Percentiles rank a stretch among this genome's conserved stretches.
These are phyloP conservation scores for Shiraia bambusicola DNA, from an alignment of 2,329 filamentous ascomycete species.

Conservation along the genomic window DNA sequence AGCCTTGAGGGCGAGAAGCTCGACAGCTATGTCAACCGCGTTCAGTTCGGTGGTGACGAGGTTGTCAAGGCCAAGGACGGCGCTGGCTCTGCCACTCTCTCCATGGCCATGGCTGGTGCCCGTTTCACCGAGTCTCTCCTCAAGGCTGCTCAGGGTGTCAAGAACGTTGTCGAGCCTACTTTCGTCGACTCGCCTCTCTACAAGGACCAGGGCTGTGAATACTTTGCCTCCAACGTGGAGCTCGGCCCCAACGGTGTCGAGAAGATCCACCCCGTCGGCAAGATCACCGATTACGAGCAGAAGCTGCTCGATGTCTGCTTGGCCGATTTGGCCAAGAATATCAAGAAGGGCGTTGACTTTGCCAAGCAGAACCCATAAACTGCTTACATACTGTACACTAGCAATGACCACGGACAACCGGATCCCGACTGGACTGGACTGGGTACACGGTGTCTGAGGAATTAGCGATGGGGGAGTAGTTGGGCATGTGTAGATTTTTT, in stretches of 20 bases:
- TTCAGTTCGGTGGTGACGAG: slow-evolving; percentile 99
- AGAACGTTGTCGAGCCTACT: slow-evolving; percentile 91
- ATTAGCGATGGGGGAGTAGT: slow-evolving; percentile 14
- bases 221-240: slow-evolving; percentile 95
- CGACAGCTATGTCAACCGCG: slow-evolving; percentile 81
- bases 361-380: slow-evolving; percentile 58
- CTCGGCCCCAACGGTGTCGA: slow-evolving; percentile 94
- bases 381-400: slow-evolving; percentile 28
- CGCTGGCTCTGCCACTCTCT: slow-evolving; percentile 93
- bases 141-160: slow-evolving; percentile 88
- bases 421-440: slow-evolving; percentile 27
- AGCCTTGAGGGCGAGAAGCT: slow-evolving; percentile 76
- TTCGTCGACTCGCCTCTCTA: slow-evolving; percentile 96
- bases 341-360: slow-evolving; percentile 80
- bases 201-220: slow-evolving; percentile 97
- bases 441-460: slow-evolving; percentile 13
- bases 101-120: slow-evolving; percentile 95
- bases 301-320: slow-evolving; percentile 84
- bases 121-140: slow-evolving; percentile 87
- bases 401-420: slow-evolving; percentile 24
- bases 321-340: slow-evolving; percentile 86
- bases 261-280: slow-evolving; percentile 86
- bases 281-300: slow-evolving; percentile 83
- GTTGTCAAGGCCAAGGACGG: slow-evolving; percentile 99
- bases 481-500: slow-evolving; percentile 24